phyloP scores from a whole-genome alignment of 768 basidiomycete genomes.

The Lentinula sp. region DNA sequence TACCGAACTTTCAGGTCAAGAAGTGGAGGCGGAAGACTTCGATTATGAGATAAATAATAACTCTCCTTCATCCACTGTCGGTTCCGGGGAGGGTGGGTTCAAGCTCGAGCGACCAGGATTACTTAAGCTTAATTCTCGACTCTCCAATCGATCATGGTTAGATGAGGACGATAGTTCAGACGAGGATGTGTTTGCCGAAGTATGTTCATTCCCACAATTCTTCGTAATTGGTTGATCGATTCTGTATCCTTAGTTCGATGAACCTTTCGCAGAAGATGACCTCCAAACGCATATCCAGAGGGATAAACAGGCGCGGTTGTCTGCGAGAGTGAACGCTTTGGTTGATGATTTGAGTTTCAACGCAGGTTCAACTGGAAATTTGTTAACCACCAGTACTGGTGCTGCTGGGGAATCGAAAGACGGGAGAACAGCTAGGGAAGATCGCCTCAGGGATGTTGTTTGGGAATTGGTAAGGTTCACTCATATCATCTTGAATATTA shows the following conservation, averaged over 20 bases:
- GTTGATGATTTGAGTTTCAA: constrained; percentile 55
- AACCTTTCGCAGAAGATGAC: constrained; percentile 88
- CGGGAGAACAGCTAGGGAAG: constrained; percentile 55
- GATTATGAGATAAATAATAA: constrained; percentile 77
- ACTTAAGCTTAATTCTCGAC: constrained; percentile 75
- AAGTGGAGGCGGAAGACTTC: constrained; percentile 43
- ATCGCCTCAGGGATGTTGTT: constrained; percentile 77
- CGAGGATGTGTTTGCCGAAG: constrained; percentile 96
- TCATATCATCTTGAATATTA: neutral
- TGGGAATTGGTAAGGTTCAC: constrained; percentile 70
- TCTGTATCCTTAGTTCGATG: constrained; percentile 61
- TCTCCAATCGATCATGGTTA: constrained; percentile 85
- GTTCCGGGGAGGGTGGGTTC: neutral
- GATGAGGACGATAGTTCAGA: constrained; percentile 66
- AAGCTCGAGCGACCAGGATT: constrained; percentile 24
- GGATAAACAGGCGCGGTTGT: constrained; percentile 89
- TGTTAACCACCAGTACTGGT: neutral
- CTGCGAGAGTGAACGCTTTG: constrained; percentile 72
- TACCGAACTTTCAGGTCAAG: constrained; percentile 18
- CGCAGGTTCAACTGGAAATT: neutral
- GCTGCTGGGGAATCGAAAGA: neutral
- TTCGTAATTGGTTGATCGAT: neutral
- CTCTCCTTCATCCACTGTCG: neutral
- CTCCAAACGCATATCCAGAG: constrained; percentile 87
- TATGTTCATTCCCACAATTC: constrained; percentile 18